Conservation (phyloP, 176 grass and related monocot species). For the Bromus sterilis region DNA sequence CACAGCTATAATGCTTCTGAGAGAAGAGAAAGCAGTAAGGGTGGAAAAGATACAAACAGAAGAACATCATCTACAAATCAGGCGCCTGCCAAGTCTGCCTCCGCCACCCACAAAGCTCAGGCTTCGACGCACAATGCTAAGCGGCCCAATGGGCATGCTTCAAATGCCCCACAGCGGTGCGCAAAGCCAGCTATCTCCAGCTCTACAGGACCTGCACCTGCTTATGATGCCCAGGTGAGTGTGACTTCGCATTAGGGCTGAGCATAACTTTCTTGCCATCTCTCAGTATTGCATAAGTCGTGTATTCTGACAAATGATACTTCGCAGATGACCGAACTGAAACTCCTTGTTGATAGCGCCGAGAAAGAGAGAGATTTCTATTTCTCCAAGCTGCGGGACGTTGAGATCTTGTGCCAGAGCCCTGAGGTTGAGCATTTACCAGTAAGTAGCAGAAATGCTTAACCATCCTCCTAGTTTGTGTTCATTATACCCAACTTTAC, state of each 20-base stretch:
- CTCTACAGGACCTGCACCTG: constrained; percentile 35
- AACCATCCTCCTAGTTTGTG: neutral
- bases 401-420: constrained; percentile 82
- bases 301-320: neutral
- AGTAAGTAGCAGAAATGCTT: constrained; percentile 29
- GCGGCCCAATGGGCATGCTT: constrained; percentile 31
- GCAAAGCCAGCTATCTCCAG: constrained; percentile 35
- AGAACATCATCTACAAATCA: constrained; percentile 57
- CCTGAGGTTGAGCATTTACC: constrained; percentile 57
- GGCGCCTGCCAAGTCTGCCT: constrained; percentile 31
- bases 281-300: neutral
- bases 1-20: constrained; percentile 77
- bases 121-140: constrained; percentile 32
- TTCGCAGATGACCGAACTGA: constrained; percentile 87
- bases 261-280: neutral
- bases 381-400: constrained; percentile 86
- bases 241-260: neutral
- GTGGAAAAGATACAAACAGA: constrained; percentile 86
- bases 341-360: constrained; percentile 78
- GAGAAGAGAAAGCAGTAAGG: constrained; percentile 82
- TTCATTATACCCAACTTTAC: neutral
- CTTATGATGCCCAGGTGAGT: constrained; percentile 68
- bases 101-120: constrained; percentile 46
- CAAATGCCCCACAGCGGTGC: constrained; percentile 33
- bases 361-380: constrained; percentile 99